Evolutionary conservation across 768 basidiomycete genomes (phyloP).

Genomic region (Hemileccinum impolitum): DNA sequence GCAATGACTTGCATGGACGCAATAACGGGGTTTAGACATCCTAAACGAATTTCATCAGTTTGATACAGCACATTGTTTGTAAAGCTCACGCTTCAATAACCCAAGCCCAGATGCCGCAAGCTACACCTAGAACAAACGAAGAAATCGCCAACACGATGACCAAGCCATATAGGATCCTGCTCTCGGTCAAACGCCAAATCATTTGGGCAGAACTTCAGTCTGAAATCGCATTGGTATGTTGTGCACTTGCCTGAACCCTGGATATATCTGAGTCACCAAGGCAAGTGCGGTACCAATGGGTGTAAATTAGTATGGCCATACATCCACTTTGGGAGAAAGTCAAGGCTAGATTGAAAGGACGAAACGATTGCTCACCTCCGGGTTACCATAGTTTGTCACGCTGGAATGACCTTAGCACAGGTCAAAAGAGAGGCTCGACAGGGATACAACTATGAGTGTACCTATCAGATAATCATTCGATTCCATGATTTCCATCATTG

Average conservation of each 20-base stretch:
- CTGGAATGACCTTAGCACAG: too few species aligned
- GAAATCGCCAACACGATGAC: conserved; percentile 37
- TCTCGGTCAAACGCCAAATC: conserved; percentile 13
- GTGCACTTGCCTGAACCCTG: conserved; percentile 40
- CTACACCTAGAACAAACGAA: conserved; percentile 43
- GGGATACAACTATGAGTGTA: too few species aligned
- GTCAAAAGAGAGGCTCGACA: too few species aligned
- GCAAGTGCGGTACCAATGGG: conserved; percentile 46
- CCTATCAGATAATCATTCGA: too few species aligned
- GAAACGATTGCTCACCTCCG: neutral
- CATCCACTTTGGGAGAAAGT: conserved; percentile 27
- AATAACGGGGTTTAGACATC: conserved; percentile 41
- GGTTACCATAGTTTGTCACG: conserved; percentile 13
- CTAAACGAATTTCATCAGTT: conserved; percentile 22
- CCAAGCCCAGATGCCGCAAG: conserved; percentile 41
- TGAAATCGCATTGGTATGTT: neutral
- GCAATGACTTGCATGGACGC: conserved; percentile 41
- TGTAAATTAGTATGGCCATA: conserved; percentile 51
- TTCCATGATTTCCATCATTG: too few species aligned
- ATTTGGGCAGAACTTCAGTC: neutral
- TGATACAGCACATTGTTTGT: neutral
- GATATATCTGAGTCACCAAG: conserved; percentile 47
- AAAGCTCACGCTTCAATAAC: conserved; percentile 37
- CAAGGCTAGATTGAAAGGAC: neutral
- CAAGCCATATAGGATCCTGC: conserved; percentile 26